These are phyloP conservation scores for Paraleonurus japonicus DNA, from an alignment of 257 asterid genomes.

Conservation along the genomic window DNA sequence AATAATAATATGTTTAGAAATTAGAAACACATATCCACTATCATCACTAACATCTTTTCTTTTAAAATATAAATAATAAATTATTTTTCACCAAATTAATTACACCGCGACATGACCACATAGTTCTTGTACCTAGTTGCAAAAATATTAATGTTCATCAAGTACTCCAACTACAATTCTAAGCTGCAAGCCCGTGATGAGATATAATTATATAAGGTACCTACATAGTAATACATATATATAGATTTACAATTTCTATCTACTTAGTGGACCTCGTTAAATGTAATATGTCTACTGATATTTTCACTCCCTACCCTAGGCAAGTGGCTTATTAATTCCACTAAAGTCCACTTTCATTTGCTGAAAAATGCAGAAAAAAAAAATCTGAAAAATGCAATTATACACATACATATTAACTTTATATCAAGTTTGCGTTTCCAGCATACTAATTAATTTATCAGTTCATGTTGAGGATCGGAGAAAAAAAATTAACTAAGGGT, in stretches of 20 bases:
- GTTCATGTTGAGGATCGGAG: not conserved
- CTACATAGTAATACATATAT: not conserved
- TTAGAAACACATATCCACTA: too few relatives aligned
- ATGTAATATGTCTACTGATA: not conserved
- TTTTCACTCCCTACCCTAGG: not conserved
- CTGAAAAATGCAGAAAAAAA: too few relatives aligned
- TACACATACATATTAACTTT: too few relatives aligned
- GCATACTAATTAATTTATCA: too few relatives aligned
- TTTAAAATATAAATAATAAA: too few relatives aligned
- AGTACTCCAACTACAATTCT: not conserved
- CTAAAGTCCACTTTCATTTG: not conserved
- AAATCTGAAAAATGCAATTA: not conserved
- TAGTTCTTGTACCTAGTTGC: not conserved
- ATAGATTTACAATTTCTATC: not conserved
- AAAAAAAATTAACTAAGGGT: too few relatives aligned
- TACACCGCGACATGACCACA: too few relatives aligned
- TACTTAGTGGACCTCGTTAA: conserved; percentile 35
- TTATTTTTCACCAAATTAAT: too few relatives aligned
- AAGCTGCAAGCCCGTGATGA: conserved; percentile 18
- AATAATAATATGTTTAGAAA: not conserved
- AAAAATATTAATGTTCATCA: not conserved
- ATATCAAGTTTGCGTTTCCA: not conserved
- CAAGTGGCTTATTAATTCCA: not conserved
- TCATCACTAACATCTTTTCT: too few relatives aligned
- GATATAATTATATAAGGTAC: not conserved